phyloP scores from a whole-genome alignment of 2,329 filamentous ascomycete genomes.

The Endoconidiophora laricicola region DNA sequence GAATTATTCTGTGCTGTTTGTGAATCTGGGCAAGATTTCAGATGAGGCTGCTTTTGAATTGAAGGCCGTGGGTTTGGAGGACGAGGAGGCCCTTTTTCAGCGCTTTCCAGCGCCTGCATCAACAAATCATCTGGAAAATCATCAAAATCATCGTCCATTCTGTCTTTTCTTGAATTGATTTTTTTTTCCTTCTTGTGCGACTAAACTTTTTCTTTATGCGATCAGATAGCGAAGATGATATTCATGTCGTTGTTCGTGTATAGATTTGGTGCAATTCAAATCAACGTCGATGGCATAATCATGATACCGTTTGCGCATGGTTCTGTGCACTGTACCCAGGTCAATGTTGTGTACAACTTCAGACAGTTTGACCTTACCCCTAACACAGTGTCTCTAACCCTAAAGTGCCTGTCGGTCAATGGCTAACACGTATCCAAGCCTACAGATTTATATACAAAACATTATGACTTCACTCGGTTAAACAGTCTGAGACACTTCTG shows the following conservation, averaged over 20 bases:
- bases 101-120: slow-evolving; percentile 12
- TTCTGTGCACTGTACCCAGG: not conserved
- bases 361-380: too few species aligned
- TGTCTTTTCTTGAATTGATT: not conserved
- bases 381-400: not conserved
- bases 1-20: not conserved
- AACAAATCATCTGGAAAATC: slow-evolving; percentile 12
- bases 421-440: too few species aligned
- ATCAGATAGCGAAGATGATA: not conserved
- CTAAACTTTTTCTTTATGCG: not conserved
- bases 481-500: too few species aligned
- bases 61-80: not conserved
- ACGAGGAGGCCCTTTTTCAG: slow-evolving; percentile 5
- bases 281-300: not conserved
- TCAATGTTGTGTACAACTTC: too few species aligned
- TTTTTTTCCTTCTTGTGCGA: too few species aligned
- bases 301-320: not conserved
- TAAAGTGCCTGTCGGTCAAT: not conserved
- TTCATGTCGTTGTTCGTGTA: slow-evolving; percentile 37
- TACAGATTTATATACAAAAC: too few species aligned
- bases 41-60: not conserved
- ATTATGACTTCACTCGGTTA: too few species aligned
- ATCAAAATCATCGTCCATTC: slow-evolving; percentile 14
- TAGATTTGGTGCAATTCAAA: slow-evolving; percentile 66
- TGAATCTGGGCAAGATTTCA: slow-evolving; percentile 13